Evolutionary conservation across 1,139 yeast species (phyloP), one percentile per base, ranked within the genome.

Genomic region (Suhomyces coccinellae): DNA sequence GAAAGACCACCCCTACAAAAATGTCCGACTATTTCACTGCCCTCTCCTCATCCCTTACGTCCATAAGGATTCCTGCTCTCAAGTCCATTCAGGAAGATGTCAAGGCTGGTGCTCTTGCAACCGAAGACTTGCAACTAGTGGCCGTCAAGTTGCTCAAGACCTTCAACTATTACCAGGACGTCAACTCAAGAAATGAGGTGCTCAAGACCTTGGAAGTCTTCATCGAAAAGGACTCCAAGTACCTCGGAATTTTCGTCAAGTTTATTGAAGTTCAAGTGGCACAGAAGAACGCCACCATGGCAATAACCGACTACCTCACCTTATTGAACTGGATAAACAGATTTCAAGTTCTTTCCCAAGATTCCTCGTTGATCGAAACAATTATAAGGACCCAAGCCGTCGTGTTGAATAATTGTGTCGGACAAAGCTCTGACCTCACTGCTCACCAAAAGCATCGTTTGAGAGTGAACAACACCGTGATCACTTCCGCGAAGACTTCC

Each of bases 281-380:
- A 1, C 45, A 58, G 1, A 63, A 61, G 34, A 66, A 65, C 42
- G 47, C 55, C 15, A 62, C 69, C 11, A 62, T 73, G 47, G 85
- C 91, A 2, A 59, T 74, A 4, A 66, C 80, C 6, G 87, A 81
- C 58, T 66, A 80, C 47, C 65, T 81, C 57, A 73, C 84, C 4
- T 65, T 85, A 14, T 67, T 85, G 38, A 70, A 72, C 28, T 85
- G 91, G 90, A 63, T 70, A 38, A 75, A 73, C 52, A 51, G 53
- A 22, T 61, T 67, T 48, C 53, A 56, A 16, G 58, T 71, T 17
- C 48, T 71, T 27, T 57, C 61, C 8, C 30, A 33, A 26, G 48
- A 48, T 13, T 1, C 43, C 2, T 48, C 48, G 3, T 43, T 53
- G 37, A 44, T 53, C n/a, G 54, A 50, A 6, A 40, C 45, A 29